Evolutionary conservation across 768 basidiomycete genomes (phyloP), one percentile per base, ranked within the genome.

Genomic region (Trametes cinnabarina): DNA sequence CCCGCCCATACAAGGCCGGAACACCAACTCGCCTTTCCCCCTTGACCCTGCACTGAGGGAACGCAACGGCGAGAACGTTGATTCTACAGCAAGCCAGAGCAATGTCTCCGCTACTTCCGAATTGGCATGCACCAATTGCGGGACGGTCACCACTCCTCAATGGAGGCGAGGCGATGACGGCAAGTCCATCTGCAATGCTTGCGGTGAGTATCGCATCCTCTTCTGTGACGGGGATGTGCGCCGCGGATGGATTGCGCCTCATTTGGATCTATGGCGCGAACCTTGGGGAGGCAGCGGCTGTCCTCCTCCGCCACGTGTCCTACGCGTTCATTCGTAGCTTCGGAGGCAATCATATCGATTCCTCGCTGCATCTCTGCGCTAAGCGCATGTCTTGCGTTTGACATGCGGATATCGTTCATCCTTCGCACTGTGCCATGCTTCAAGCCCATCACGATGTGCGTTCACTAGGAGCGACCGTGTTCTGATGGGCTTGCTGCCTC

Each of bases 151-250:
- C 61, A 92, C 90, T 55, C 91, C 92, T 34, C 82, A 93, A 25
- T 94, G 92, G 92, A 78, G 91, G 65, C 82, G 91, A 65, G 90
- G 90, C 69, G 76, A 80, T 42, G 84, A 89, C 65, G 92, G 92
- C 57, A 90, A 88, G 72, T 82, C 86, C 47, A 83, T 94, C 68
- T 94, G 92, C 77, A 94, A 94, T 72, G 88, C 90, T 50, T 94
- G 92, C 73, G 92, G 92, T 93, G 71, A 82, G 90, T 61, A 68
- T 69, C 30, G 30, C n/a, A n/a, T 32, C 68, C 66, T 67, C 72
- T 73, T 69, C 68, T 68, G 70, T 66, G 67, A 56, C 55, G 57
- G 51, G 43, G 26, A 28, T 42, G 17, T 20, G 17, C 40, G n/a
- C 51, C 51, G 51, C 47, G n/a, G 40, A 28, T 8, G 6, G 54